Conservation (phyloP, 2,329 filamentous ascomycete species). For the Graphilbum ipis-grandicollis region DNA sequence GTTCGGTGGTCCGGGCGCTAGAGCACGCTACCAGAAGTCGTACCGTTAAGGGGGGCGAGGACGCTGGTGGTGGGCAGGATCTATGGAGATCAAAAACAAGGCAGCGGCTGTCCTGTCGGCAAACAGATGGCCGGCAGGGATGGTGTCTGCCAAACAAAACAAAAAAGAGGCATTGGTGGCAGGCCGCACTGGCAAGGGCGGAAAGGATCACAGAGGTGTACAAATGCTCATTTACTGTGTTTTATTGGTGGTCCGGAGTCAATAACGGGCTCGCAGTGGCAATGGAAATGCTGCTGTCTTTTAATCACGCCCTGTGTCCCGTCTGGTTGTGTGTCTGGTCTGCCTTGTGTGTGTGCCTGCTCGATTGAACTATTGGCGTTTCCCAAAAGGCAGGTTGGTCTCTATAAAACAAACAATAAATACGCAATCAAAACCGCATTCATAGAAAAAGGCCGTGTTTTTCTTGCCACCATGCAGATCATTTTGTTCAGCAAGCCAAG, state of each 20-base stretch:
- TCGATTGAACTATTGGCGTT: too few species aligned
- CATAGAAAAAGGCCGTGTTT: too few species aligned
- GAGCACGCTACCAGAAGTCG: conserved; percentile 95
- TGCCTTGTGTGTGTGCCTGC: not conserved
- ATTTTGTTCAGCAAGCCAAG: too few species aligned
- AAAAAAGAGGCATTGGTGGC: not conserved
- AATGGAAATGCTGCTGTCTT: not conserved
- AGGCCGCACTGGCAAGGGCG: not conserved
- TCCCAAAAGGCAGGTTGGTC: too few species aligned
- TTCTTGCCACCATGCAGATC: too few species aligned
- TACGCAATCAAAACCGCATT: too few species aligned
- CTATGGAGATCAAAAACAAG: not conserved
- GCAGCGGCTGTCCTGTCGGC: not conserved
- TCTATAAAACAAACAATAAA: too few species aligned
- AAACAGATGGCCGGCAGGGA: not conserved
- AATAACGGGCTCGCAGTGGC: not conserved
- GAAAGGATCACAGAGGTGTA: not conserved
- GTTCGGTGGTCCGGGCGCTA: conserved; percentile 82
- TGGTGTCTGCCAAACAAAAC: not conserved
- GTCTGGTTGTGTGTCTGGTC: not conserved
- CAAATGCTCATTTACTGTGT: not conserved
- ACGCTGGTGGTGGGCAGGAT: not conserved
- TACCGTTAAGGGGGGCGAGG: conserved; percentile 58
- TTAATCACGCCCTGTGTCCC: too few species aligned
- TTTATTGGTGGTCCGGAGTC: not conserved